Conservation (phyloP, 2,329 filamentous ascomycete genomes). For the Clonostachys sp. region DNA sequence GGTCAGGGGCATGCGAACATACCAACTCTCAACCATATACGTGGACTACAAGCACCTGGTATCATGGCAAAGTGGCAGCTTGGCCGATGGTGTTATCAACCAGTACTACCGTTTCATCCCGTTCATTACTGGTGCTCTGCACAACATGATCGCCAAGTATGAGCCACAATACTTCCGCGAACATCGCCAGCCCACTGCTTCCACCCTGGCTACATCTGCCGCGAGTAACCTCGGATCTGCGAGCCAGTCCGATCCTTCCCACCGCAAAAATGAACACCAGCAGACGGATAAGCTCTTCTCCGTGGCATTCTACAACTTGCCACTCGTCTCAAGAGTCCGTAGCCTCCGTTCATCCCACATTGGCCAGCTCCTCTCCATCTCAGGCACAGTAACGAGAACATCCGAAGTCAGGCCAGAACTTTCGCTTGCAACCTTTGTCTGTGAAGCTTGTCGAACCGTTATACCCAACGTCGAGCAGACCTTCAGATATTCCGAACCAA, state of each 20-base stretch:
- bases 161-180: constrained; percentile 92
- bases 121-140: constrained; percentile 81
- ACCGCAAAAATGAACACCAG: constrained; percentile 84
- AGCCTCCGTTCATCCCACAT: constrained; percentile 86
- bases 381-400: constrained; percentile 91
- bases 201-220: constrained; percentile 66
- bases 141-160: constrained; percentile 91
- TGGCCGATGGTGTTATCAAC: constrained; percentile 81
- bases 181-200: constrained; percentile 79
- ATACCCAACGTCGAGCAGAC: constrained; percentile 94
- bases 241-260: constrained; percentile 61
- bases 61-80: constrained; percentile 69
- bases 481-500: constrained; percentile 95
- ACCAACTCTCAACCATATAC: constrained; percentile 79
- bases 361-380: constrained; percentile 90
- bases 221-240: constrained; percentile 57
- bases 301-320: constrained; percentile 88
- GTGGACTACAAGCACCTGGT: constrained; percentile 83
- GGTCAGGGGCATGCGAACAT: constrained; percentile 71
- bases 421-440: constrained; percentile 86
- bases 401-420: constrained; percentile 95
- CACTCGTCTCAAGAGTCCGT: constrained; percentile 79
- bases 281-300: constrained; percentile 96
- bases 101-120: constrained; percentile 95
- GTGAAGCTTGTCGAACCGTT: constrained; percentile 79